Evolutionary conservation across 495 filamentous ascomycete species (phyloP), one percentile per base, ranked within the genome.

Genomic region (Elaphomyces granulatus): DNA sequence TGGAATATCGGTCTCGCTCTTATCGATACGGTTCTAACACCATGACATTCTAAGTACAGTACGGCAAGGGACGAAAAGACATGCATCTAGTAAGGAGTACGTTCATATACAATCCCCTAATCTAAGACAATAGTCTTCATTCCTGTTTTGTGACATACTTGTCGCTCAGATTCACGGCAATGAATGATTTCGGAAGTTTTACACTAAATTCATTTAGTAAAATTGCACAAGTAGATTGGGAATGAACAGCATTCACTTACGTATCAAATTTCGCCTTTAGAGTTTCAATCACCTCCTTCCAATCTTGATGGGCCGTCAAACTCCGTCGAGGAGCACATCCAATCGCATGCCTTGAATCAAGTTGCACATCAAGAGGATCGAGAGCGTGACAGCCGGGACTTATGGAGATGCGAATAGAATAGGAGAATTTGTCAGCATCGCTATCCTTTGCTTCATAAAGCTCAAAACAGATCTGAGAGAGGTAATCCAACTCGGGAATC

Each of bases 401-500:
- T 52, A 98, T 85, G 12, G 85, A 90, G 51, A 98, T 92, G 33
- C 88, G 78, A 54, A 98, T 98, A 46, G 81, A 87, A 60, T 98
- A 98, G 32, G 81, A 83, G 56, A 86, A 93, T 3, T 72, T 71
- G 34, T 71, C 73, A 3, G 72, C 71, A 26, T 79, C 75, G 37
- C 75, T 76, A 45, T 88, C 84, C 51, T 86, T 81, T 36, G 83
- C 83, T 58, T 98, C 90, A 60, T 96, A 96, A 37, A 98, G 70
- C 61, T 98, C 90, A 48, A 98, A 98, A 55, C 82, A 88, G 49
- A 98, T 94, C 54, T 94, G 86, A 19, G 81, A 87, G n/a, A 98
- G 73, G 58, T 96, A 98, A 55, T 98, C 90, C 34, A 98, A 73
- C 55, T 98, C 90, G 0, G 90, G 90, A 46, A 98, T 98, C 20